These are phyloP conservation scores for Stentor roeselii DNA, from an alignment of 73 alveolate genomes.

Conservation along the genomic window DNA sequence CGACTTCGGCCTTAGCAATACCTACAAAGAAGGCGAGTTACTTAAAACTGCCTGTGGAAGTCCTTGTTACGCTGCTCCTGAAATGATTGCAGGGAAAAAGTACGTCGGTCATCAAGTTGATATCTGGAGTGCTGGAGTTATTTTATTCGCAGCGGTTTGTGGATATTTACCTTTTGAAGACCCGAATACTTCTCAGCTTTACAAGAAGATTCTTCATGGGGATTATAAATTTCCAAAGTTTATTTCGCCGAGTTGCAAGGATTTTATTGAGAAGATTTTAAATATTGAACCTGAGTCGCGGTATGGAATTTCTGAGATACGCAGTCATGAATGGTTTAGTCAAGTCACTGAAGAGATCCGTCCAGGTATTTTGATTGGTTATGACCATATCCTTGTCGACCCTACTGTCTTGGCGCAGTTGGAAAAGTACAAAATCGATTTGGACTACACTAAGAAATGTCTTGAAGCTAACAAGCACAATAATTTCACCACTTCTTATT, in stretches of 20 bases:
- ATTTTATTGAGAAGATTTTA: slow-evolving; percentile 74
- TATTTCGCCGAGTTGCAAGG: slow-evolving; percentile 55
- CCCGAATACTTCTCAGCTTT: slow-evolving; percentile 71
- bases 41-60: slow-evolving; percentile 97
- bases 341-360: slow-evolving; percentile 39
- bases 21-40: slow-evolving; percentile 9
- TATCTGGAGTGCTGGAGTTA: slow-evolving; percentile 96
- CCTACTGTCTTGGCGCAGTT: slow-evolving; percentile 33
- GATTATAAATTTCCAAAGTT: slow-evolving; percentile 67
- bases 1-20: slow-evolving; percentile 82
- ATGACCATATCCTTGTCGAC: slow-evolving; percentile 46
- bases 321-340: slow-evolving; percentile 89
- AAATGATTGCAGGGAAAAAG: slow-evolving; percentile 87
- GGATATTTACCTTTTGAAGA: slow-evolving; percentile 98
- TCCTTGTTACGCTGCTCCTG: slow-evolving; percentile 99
- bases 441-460: slow-evolving; percentile 47
- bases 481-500: slow-evolving; percentile 64
- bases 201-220: slow-evolving; percentile 74
- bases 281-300: slow-evolving; percentile 87
- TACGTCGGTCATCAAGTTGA: slow-evolving; percentile 91
- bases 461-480: slow-evolving; percentile 70
- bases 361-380: slow-evolving; percentile 51
- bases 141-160: slow-evolving; percentile 94
- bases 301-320: slow-evolving; percentile 71
- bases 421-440: slow-evolving; percentile 28